A percentile compares a stretch with the other conserved stretches of the same genome.
phyloP scores from a whole-genome alignment of 2,329 filamentous ascomycete species.

The Arthroderma sp. region DNA sequence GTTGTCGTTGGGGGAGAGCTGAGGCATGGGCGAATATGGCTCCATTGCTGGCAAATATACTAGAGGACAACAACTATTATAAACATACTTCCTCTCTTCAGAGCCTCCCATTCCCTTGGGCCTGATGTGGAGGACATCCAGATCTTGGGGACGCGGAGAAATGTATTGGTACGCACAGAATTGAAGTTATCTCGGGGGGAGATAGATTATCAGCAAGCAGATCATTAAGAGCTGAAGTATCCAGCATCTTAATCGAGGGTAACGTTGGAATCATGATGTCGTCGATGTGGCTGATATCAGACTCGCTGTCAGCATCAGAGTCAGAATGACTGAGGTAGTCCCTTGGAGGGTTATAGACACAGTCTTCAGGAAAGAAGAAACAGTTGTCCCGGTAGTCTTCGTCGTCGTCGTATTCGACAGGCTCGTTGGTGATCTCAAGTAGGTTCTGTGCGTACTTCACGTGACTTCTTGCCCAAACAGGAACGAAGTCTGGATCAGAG shows the following conservation, averaged over 20 bases:
- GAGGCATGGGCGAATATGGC: constrained; percentile 32
- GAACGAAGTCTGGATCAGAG: constrained; percentile 15
- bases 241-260: constrained; percentile 32
- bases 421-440: constrained; percentile 26
- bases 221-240: constrained; percentile 28
- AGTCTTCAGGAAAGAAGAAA: constrained; percentile 33
- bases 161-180: constrained; percentile 20
- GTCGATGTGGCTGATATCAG: constrained; percentile 13
- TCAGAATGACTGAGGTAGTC: constrained; percentile 14
- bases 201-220: constrained; percentile 30
- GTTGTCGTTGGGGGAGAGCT: constrained; percentile 25
- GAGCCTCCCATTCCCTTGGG: no score
- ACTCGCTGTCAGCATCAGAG: constrained; percentile 16
- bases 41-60: constrained; percentile 31
- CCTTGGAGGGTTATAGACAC: constrained; percentile 25
- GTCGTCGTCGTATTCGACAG: constrained; percentile 32
- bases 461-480: constrained; percentile 27
- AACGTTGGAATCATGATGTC: constrained; percentile 29
- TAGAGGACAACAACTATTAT: constrained; percentile 8
- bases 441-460: constrained; percentile 28
- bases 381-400: constrained; percentile 29
- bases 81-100: background rate
- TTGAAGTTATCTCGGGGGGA: constrained; percentile 31
- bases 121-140: background rate
- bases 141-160: background rate